Base-by-base conservation (phyloP, 2,329 filamentous ascomycete species). In the Penicillium sp. region DNA sequence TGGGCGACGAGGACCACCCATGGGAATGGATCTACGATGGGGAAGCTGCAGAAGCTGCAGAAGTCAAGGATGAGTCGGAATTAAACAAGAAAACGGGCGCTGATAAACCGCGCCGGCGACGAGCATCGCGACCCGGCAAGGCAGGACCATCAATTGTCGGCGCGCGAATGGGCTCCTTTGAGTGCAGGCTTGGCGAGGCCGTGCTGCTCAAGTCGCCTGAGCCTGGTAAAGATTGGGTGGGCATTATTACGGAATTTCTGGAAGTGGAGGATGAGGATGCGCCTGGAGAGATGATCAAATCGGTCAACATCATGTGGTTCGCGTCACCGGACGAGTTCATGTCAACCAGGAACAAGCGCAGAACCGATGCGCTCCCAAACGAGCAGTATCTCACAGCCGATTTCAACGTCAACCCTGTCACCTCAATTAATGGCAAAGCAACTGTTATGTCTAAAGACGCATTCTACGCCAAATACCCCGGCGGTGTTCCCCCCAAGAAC, bases 251-350 rank as follows among this genome's bases (percentile, higher is more conserved):
- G 60, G 84, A 88, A 38, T 95, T 98, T 57, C 66, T 84, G 35
- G 83, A 91, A 39, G 81, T 84, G 29, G 83, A 86, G 39, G 79
- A 87, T 18, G 83, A 86, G 9, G 84, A 82, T 3, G 80, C 86
- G 38, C 66, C 74, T 29, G 62, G 57, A 13, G 58, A 63, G 39
- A 39, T 62, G 27, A 45, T 70, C 54, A 96, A 89, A 75, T 83
- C 84, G 26, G 91, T 87, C 47, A 86, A 85, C 53, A 93, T 98
- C 63, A 85, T 96, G 78, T 98, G 93, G 93, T 96, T 98, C 65
- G 71, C 70, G 24, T 90, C 88, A 0, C 89, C 88, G 0, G 87
- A 95, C 60, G 87, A 86, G 61, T 91, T 97, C 70, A 88, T 96
- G 51, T 81, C 85, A 27, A 93, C 88, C 60, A 86, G 84, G 64